These are phyloP conservation scores for Sphagnum tenellum DNA, from an alignment of 225 moss, liverwort and hornwort genomes.

Conservation along the genomic window DNA sequence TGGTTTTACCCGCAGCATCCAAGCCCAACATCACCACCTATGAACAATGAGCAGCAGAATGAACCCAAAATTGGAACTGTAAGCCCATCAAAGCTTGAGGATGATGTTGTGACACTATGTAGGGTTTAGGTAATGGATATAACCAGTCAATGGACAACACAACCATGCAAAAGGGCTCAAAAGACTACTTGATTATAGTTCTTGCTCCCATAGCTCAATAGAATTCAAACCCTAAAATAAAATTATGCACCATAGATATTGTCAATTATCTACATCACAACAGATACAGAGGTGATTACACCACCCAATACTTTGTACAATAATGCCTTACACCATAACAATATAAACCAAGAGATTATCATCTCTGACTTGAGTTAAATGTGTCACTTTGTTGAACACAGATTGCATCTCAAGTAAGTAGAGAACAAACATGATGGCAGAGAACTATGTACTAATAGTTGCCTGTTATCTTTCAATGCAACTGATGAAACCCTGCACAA, in stretches of 20 bases:
- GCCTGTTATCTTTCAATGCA: too few species aligned
- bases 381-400: not conserved
- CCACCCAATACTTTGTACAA: not conserved
- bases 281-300: not conserved
- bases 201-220: not conserved
- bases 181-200: too few species aligned
- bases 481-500: too few species aligned
- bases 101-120: not conserved
- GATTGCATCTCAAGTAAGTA: not conserved
- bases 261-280: not conserved
- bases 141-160: not conserved
- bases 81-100: not conserved
- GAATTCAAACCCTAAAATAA: not conserved
- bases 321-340: not conserved
- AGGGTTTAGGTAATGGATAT: too few species aligned
- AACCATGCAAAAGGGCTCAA: too few species aligned
- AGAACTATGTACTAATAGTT: not conserved
- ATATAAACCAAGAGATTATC: not conserved
- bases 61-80: not conserved
- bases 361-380: too few species aligned
- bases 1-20: constrained; percentile 88
- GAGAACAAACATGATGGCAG: not conserved
- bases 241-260: not conserved
- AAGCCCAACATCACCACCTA: constrained; percentile 95
- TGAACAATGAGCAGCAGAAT: not conserved